Evolutionary conservation across 495 filamentous ascomycete genomes (phyloP).

Genomic region (Daldinia childiae): DNA sequence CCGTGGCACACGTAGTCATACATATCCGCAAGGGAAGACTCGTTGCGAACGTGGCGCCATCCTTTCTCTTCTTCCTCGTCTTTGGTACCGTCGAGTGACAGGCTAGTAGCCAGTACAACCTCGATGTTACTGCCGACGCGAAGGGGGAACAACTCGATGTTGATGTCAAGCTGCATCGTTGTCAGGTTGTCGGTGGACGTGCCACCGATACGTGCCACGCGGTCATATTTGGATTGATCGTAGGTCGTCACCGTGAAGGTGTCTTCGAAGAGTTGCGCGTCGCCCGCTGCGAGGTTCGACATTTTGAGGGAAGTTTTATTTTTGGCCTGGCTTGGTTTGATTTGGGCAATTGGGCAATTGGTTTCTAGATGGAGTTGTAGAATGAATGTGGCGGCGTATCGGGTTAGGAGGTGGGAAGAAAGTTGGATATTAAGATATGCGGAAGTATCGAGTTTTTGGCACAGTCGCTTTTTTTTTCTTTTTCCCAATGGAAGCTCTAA

Average conservation of each 20-base stretch:
- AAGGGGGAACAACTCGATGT: constrained; percentile 89
- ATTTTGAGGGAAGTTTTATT: constrained; percentile 36
- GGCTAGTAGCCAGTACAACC: constrained; percentile 81
- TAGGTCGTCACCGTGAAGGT: constrained; percentile 82
- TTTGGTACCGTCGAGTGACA: constrained; percentile 84
- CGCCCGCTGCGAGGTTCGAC: constrained; percentile 64
- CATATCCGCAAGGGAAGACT: constrained; percentile 84
- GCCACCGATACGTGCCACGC: constrained; percentile 82
- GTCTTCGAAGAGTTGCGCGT: constrained; percentile 92
- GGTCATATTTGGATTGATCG: constrained; percentile 91
- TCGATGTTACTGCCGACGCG: constrained; percentile 75
- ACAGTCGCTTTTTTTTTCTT: constrained; percentile 2
- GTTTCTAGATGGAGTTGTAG: neutral
- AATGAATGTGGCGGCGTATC: neutral
- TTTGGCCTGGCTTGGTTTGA: neutral
- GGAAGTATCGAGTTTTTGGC: neutral
- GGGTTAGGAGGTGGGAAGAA: neutral
- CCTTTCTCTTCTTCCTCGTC: constrained; percentile 66
- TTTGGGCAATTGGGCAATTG: neutral
- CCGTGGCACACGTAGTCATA: constrained; percentile 98
- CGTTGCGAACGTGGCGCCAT: constrained; percentile 81
- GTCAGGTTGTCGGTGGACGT: constrained; percentile 74
- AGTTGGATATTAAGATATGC: no score
- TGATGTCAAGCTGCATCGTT: constrained; percentile 88
- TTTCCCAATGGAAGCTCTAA: neutral